Percentiles rank a stretch among this genome's conserved stretches.
phyloP scores from a whole-genome alignment of 306 rosid genomes.

The Cercis canadensis region DNA sequence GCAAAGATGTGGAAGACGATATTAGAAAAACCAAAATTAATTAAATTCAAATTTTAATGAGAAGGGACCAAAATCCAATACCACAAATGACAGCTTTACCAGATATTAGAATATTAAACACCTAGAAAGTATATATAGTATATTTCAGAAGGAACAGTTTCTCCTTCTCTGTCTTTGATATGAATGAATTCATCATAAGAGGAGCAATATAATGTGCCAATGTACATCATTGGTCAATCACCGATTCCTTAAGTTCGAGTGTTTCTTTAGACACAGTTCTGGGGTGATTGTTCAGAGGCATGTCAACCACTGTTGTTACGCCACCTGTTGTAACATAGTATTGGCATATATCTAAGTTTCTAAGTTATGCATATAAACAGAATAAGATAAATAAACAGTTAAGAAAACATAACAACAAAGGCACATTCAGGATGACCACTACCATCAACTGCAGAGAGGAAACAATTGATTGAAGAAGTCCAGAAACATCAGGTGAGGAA shows the following conservation, averaged over 20 bases:
- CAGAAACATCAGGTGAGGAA: conserved; percentile 10
- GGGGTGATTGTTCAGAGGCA: conserved; percentile 91
- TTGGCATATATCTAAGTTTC: conserved; percentile 34
- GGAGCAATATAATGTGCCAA: background rate
- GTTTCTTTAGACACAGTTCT: conserved; percentile 84
- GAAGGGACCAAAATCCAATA: conserved; percentile 9
- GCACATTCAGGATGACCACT: background rate
- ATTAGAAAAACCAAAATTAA: conserved; percentile 31
- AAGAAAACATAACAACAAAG: background rate
- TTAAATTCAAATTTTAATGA: conserved; percentile 14
- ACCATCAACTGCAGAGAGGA: background rate
- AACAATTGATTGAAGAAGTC: background rate
- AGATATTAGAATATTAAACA: conserved; percentile 8
- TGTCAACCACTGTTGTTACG: conserved; percentile 89
- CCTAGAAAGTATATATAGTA: background rate
- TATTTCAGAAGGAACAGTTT: conserved; percentile 10
- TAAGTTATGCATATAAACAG: conserved; percentile 19
- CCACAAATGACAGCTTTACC: conserved; percentile 19
- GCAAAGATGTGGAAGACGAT: conserved; percentile 18
- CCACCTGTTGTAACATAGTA: conserved; percentile 68
- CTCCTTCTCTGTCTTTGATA: conserved; percentile 12
- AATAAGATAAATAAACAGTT: conserved; percentile 7
- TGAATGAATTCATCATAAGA: conserved; percentile 27
- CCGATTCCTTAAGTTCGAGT: conserved; percentile 75
- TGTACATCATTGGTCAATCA: conserved; percentile 4